Percentiles rank a stretch among this genome's conserved stretches.
phyloP scores from a whole-genome alignment of 2,329 filamentous ascomycete genomes.

The Claviceps digitariae region DNA sequence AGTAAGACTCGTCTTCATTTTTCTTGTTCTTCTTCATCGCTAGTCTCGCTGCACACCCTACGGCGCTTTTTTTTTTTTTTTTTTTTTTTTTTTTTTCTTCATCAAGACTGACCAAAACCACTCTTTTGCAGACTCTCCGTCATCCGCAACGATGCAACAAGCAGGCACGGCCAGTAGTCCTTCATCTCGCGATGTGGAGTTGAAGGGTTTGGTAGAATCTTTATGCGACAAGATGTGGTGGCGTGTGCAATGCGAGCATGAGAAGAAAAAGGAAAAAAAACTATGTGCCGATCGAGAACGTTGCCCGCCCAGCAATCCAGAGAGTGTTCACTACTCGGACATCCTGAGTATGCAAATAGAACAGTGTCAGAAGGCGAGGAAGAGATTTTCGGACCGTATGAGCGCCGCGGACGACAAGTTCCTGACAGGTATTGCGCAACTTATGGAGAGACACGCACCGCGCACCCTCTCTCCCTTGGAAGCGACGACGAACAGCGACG shows the following conservation, averaged over 20 bases:
- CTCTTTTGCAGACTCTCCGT: neutral
- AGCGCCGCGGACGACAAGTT: constrained; percentile 5
- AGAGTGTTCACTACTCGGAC: constrained; percentile 11
- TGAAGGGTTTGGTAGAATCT: constrained; percentile 9
- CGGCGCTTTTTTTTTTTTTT: neutral
- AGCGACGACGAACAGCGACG: neutral
- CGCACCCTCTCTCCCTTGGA: neutral
- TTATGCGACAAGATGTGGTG: constrained; percentile 12
- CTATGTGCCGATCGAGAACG: constrained; percentile 8
- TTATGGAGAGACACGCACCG: constrained; percentile 1
- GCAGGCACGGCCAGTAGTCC: neutral
- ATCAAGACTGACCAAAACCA: neutral
- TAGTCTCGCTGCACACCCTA: neutral
- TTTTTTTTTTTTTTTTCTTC: neutral
- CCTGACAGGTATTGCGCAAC: neutral
- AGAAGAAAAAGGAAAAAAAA: constrained; percentile 9
- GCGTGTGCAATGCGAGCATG: constrained; percentile 9
- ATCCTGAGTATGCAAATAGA: constrained; percentile 10
- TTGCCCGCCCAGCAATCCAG: constrained; percentile 8
- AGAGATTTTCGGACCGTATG: constrained; percentile 5
- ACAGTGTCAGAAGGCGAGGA: constrained; percentile 4
- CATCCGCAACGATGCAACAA: constrained; percentile 3
- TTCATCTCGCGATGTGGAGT: neutral
- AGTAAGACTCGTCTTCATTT: neutral
- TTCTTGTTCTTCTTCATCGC: neutral